Percentiles rank a stretch among this genome's conserved stretches.
Evolutionary conservation across 768 basidiomycete genomes (phyloP).

Genomic region (Sporobolomyces roseus): DNA sequence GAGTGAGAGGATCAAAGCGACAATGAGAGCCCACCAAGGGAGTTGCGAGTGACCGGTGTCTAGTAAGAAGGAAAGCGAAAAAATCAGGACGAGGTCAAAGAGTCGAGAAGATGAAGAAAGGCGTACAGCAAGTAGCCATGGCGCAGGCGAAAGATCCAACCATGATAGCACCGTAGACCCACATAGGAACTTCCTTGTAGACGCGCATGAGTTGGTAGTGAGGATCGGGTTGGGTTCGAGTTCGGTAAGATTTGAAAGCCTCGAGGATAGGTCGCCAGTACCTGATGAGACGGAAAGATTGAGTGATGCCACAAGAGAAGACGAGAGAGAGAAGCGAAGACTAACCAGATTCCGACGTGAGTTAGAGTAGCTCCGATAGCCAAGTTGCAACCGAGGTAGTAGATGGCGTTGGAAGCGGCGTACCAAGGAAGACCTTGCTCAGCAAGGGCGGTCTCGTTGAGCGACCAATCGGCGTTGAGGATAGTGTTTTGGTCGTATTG

Average conservation of each 20-base stretch:
- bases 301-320: slow-evolving; percentile 15
- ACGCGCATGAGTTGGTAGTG: slow-evolving; percentile 26
- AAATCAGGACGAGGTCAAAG: slow-evolving; percentile 1
- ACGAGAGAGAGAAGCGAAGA: not conserved
- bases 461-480: slow-evolving; percentile 42
- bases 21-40: slow-evolving; percentile 51
- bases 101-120: not conserved
- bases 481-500: slow-evolving; percentile 44
- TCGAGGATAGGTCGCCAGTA: slow-evolving; percentile 33
- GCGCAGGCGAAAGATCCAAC: slow-evolving; percentile 38
- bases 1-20: slow-evolving; percentile 56
- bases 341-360: slow-evolving; percentile 31
- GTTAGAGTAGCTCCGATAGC: slow-evolving; percentile 45
- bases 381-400: slow-evolving; percentile 41
- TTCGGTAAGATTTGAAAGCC: slow-evolving; percentile 34
- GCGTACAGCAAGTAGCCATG: slow-evolving; percentile 37
- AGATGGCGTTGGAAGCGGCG: slow-evolving; percentile 36
- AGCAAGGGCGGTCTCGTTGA: slow-evolving; percentile 43
- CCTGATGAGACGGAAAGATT: not conserved
- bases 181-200: slow-evolving; percentile 40
- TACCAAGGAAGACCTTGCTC: slow-evolving; percentile 32
- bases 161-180: slow-evolving; percentile 44
- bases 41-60: slow-evolving; percentile 36
- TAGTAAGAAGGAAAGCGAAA: not conserved
- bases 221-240: slow-evolving; percentile 30